These are phyloP conservation scores for Calonectria pseudoreteaudii DNA, from an alignment of 2,329 filamentous ascomycete species.

Conservation along the genomic window DNA sequence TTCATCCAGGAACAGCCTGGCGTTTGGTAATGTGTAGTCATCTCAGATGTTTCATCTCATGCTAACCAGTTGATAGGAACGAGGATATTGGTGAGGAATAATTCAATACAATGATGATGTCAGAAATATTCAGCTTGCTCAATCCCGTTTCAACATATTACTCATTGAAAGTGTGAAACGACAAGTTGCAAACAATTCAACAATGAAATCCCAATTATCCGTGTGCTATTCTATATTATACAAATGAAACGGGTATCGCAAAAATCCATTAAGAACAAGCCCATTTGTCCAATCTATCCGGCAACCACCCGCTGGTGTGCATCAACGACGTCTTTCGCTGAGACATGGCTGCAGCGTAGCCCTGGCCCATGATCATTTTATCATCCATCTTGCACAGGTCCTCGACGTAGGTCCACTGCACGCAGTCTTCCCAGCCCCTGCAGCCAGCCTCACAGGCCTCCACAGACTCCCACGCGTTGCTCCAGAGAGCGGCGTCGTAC, in stretches of 20 bases:
- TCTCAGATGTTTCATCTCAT: not conserved
- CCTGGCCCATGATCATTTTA: constrained; percentile 40
- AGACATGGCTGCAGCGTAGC: constrained; percentile 36
- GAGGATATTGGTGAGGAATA: constrained; percentile 2
- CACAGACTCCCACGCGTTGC: constrained; percentile 37
- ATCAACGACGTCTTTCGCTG: constrained; percentile 39
- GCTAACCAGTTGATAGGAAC: not conserved
- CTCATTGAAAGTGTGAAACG: not conserved
- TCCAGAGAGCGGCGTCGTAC: constrained; percentile 31
- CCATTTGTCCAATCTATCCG: constrained; percentile 34
- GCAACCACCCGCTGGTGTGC: constrained; percentile 42
- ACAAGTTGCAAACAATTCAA: not conserved
- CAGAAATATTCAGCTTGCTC: too few relatives aligned
- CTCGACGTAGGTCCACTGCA: constrained; percentile 40
- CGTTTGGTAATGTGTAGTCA: constrained; percentile 67
- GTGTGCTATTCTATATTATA: not conserved
- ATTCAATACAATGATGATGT: too few relatives aligned
- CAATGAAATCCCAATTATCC: not conserved
- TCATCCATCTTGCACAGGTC: constrained; percentile 43
- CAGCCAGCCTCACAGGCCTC: constrained; percentile 38
- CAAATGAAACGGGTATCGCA: not conserved
- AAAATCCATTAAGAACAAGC: constrained; percentile 14
- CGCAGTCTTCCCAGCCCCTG: constrained; percentile 31
- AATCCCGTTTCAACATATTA: too few relatives aligned
- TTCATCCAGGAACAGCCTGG: constrained; percentile 80